phyloP scores from a whole-genome alignment of 2,329 filamentous ascomycete species.

The Anisogramma anomala region DNA sequence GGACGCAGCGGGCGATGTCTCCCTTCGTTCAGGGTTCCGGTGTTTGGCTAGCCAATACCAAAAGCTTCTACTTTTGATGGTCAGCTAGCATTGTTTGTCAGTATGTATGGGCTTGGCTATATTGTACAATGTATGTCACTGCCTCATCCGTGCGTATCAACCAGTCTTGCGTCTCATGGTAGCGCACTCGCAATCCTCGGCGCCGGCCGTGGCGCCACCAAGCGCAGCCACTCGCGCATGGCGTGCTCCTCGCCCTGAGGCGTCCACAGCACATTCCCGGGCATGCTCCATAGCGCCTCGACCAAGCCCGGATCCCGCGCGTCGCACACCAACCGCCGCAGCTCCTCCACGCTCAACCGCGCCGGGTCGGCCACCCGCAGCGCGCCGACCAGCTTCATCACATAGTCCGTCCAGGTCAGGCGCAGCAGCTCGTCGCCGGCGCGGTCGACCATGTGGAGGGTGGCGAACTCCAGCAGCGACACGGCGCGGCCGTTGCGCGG shows the following conservation, averaged over 20 bases:
- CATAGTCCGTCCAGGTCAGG: slow-evolving; percentile 40
- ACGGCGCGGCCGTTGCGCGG: slow-evolving; percentile 19
- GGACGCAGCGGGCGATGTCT: slow-evolving; percentile 2
- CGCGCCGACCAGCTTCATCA: slow-evolving; percentile 37
- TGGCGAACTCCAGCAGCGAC: slow-evolving; percentile 37
- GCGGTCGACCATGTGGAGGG: slow-evolving; percentile 39
- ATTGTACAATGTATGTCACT: too few relatives aligned
- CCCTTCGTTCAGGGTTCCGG: background rate
- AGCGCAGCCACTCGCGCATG: slow-evolving; percentile 33
- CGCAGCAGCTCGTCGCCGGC: slow-evolving; percentile 37
- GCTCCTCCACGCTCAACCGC: slow-evolving; percentile 21
- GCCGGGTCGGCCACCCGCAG: slow-evolving; percentile 30
- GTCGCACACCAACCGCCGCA: slow-evolving; percentile 29
- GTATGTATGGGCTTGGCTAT: too few relatives aligned
- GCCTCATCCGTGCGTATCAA: too few relatives aligned
- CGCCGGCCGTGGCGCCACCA: slow-evolving; percentile 25
- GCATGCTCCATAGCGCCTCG: slow-evolving; percentile 30
- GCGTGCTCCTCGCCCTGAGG: slow-evolving; percentile 39
- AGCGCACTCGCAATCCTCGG: slow-evolving; percentile 17
- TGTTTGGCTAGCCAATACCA: background rate
- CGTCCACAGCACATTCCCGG: slow-evolving; percentile 29
- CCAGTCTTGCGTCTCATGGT: too few relatives aligned
- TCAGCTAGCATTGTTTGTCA: too few relatives aligned
- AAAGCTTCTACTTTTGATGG: background rate
- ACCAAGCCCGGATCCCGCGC: slow-evolving; percentile 32